These are phyloP conservation scores for Casaregolazyma lundiana DNA, from an alignment of 1,139 yeast genomes.

Conservation along the genomic window DNA sequence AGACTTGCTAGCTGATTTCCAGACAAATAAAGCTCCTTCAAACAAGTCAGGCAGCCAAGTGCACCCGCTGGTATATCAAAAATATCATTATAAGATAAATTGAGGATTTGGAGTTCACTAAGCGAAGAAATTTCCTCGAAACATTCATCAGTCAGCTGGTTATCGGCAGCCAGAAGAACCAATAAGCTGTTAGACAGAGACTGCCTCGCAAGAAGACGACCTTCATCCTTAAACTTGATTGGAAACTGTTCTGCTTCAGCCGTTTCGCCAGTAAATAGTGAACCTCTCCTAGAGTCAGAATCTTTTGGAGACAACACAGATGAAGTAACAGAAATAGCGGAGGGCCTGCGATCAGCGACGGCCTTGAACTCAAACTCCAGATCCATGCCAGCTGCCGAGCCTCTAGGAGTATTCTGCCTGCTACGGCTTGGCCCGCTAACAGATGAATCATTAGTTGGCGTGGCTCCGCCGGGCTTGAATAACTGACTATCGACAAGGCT, in stretches of 20 bases:
- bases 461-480: slow-evolving; percentile 4
- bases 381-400: slow-evolving; percentile 8
- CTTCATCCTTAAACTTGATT: background rate
- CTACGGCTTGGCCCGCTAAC: slow-evolving; percentile 1
- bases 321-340: slow-evolving; percentile 20
- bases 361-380: slow-evolving; percentile 12
- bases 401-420: slow-evolving; percentile 2
- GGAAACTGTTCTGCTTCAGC: slow-evolving; percentile 10
- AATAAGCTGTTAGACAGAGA: slow-evolving; percentile 38
- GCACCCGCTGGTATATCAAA: slow-evolving; percentile 77
- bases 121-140: slow-evolving; percentile 65
- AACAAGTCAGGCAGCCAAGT: slow-evolving; percentile 49
- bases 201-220: slow-evolving; percentile 11
- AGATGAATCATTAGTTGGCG: background rate
- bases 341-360: slow-evolving; percentile 16
- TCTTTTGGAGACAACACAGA: slow-evolving; percentile 27
- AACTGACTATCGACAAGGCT: slow-evolving; percentile 13
- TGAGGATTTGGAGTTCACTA: slow-evolving; percentile 56
- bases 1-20: slow-evolving; percentile 78
- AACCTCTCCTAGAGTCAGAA: slow-evolving; percentile 20
- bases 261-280: slow-evolving; percentile 15
- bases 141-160: slow-evolving; percentile 72
- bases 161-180: slow-evolving; percentile 70
- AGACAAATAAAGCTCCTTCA: slow-evolving; percentile 70
- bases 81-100: slow-evolving; percentile 78